Base-by-base conservation (phyloP, 192 early-diverging fungal genomes). In the Cetraspora pellucida region DNA sequence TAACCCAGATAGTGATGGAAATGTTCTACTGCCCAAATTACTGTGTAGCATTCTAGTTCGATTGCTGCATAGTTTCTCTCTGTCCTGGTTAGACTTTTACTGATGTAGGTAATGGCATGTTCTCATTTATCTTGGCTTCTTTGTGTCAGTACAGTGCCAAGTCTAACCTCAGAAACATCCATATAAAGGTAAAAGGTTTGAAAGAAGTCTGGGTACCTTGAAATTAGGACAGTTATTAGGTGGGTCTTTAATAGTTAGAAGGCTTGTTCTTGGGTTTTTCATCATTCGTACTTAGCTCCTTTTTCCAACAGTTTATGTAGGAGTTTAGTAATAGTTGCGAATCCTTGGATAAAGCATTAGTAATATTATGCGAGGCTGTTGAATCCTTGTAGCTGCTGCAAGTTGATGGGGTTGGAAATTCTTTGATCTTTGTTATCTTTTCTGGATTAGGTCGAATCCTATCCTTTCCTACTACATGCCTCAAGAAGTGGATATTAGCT, bases 291-390 rank as follows among this genome's bases (percentile, higher is more conserved):
- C 1, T 9, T 7, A 0, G 23, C 25, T 7, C 65, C 57, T 55
- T 79, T 82, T 71, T 72, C 69, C 0, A 28, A 6, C 5, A 28
- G 9, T 2, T 61, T 61, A 3, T 28, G 10, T 31, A 30, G 4
- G 10, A 11, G 21, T 23, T 61, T 30, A 3, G 59, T 11, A 10
- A 23, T 61, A 3, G 50, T 23, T 0, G 23, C 0, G 1, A 30
- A 61, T 17, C 17, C 50, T 19, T 2, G 11, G 3, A 52, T 52
- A 52, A 52, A 52, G 9, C 1, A 3, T 52, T 0, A 11, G 13
- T 52, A 52, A 52, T 52, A 52, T 17, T 4, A 52, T 3, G 50
- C 4, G 13, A 52, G 59, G 10, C 28, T 21, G 5, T 25, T 0
- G 1, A 61, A 61, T 7, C 59, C 59, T 28, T 21, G 7, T 23